phyloP scores from a whole-genome alignment of 805 yeast species.

The Saturnispora besseyi region DNA sequence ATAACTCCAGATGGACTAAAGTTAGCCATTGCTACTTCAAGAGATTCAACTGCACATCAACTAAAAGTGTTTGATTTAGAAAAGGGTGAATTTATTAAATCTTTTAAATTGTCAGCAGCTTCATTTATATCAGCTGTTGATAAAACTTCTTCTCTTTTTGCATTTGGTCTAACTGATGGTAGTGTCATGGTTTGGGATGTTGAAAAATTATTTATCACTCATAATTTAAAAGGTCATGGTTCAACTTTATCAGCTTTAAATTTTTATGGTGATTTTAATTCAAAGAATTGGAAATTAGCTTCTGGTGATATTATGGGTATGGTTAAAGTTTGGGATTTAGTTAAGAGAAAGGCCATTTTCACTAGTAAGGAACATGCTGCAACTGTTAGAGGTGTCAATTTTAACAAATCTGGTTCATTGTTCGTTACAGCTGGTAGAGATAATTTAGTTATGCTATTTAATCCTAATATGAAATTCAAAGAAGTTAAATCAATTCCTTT shows the following conservation, averaged over 20 bases:
- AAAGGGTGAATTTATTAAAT: conserved; percentile 34
- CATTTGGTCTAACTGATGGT: conserved; percentile 95
- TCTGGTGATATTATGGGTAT: conserved; percentile 57
- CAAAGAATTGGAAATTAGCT: conserved; percentile 67
- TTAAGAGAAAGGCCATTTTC: conserved; percentile 58
- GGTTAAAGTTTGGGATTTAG: conserved; percentile 55
- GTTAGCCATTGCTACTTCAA: conserved; percentile 66
- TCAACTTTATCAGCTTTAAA: conserved; percentile 68
- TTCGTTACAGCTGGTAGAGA: conserved; percentile 88
- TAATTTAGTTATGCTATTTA: conserved; percentile 56
- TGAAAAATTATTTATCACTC: conserved; percentile 80
- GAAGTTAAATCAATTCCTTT: conserved; percentile 62
- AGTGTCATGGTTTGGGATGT: conserved; percentile 86
- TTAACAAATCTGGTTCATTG: conserved; percentile 41
- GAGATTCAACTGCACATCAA: conserved; percentile 47
- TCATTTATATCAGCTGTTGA: conserved; percentile 73
- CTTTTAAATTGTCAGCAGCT: conserved; percentile 64
- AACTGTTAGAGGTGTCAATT: conserved; percentile 80
- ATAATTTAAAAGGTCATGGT: conserved; percentile 88
- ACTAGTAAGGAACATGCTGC: conserved; percentile 65
- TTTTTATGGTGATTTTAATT: conserved; percentile 66
- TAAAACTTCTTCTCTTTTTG: conserved; percentile 72
- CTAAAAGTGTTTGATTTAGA: conserved; percentile 54
- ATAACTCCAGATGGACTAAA: conserved; percentile 67
- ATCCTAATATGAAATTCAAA: conserved; percentile 38